Evolutionary conservation across 2,329 filamentous ascomycete species (phyloP).

Genomic region (Colletotrichum lindemuthianum): DNA sequence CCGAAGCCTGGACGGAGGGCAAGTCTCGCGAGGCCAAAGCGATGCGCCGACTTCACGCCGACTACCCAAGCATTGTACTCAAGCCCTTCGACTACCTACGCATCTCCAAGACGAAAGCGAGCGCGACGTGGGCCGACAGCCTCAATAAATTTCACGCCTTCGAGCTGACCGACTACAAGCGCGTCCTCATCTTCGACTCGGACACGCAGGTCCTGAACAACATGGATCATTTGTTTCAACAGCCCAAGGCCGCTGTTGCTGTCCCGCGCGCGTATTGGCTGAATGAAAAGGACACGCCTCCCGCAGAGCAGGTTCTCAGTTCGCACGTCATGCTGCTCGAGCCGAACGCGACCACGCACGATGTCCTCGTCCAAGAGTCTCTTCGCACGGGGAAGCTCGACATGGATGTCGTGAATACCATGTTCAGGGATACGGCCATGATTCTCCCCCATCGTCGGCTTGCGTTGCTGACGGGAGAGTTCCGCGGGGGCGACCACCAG

Average conservation of each 20-base stretch:
- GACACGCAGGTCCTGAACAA: constrained; percentile 70
- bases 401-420: constrained; percentile 74
- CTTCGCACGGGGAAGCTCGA: constrained; percentile 60
- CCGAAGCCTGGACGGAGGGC: constrained; percentile 38
- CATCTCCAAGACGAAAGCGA: constrained; percentile 27
- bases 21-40: constrained; percentile 16
- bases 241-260: constrained; percentile 68
- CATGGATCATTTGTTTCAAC: constrained; percentile 77
- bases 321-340: constrained; percentile 67
- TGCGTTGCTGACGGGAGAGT: constrained; percentile 70
- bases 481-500: constrained; percentile 61
- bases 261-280: constrained; percentile 81
- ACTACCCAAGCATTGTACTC: constrained; percentile 15
- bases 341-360: constrained; percentile 46
- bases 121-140: constrained; percentile 68
- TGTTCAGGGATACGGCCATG: constrained; percentile 67
- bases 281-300: constrained; percentile 58
- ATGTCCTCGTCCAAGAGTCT: constrained; percentile 53
- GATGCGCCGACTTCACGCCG: constrained; percentile 8
- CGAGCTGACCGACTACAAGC: constrained; percentile 68
- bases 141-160: constrained; percentile 77
- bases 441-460: constrained; percentile 73
- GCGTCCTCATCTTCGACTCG: constrained; percentile 64
- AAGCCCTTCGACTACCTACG: constrained; percentile 23
- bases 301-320: constrained; percentile 51